These are phyloP conservation scores for Atkinsonella hypoxylon DNA, from an alignment of 2,329 filamentous ascomycete genomes.

Conservation along the genomic window DNA sequence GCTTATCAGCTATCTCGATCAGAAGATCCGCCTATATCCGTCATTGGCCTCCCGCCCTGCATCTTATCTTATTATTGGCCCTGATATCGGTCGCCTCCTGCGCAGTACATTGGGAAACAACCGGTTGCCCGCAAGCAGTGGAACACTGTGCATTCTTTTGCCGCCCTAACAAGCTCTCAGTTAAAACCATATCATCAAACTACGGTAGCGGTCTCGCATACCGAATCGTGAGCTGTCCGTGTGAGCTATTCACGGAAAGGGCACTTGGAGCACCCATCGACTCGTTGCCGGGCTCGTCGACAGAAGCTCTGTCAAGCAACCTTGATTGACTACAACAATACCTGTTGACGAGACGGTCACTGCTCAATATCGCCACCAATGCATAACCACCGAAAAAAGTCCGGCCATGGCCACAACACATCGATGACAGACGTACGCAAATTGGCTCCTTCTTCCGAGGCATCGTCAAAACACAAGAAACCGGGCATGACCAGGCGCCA, in stretches of 20 bases:
- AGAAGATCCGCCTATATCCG: background rate
- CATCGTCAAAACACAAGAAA: slow-evolving; percentile 33
- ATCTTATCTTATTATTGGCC: background rate
- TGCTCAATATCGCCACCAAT: slow-evolving; percentile 21
- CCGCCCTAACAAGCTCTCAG: background rate
- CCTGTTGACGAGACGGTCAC: background rate
- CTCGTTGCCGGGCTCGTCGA: background rate
- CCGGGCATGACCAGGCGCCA: slow-evolving; percentile 33
- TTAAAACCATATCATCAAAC: no score
- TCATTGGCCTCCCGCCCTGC: background rate
- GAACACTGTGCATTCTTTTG: slow-evolving; percentile 2
- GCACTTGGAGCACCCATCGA: background rate
- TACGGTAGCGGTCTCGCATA: background rate
- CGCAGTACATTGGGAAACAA: background rate
- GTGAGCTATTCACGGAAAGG: background rate
- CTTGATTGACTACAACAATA: slow-evolving; percentile 3
- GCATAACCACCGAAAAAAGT: slow-evolving; percentile 46
- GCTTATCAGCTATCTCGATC: background rate
- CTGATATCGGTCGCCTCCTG: background rate
- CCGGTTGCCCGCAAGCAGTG: background rate
- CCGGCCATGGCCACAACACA: slow-evolving; percentile 39
- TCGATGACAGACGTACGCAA: slow-evolving; percentile 45
- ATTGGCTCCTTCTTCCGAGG: slow-evolving; percentile 31
- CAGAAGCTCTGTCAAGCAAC: background rate
- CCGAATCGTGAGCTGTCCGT: background rate